phyloP scores from a whole-genome alignment of 371 early-diverging fungal species.

The Fennellomyces sp. region DNA sequence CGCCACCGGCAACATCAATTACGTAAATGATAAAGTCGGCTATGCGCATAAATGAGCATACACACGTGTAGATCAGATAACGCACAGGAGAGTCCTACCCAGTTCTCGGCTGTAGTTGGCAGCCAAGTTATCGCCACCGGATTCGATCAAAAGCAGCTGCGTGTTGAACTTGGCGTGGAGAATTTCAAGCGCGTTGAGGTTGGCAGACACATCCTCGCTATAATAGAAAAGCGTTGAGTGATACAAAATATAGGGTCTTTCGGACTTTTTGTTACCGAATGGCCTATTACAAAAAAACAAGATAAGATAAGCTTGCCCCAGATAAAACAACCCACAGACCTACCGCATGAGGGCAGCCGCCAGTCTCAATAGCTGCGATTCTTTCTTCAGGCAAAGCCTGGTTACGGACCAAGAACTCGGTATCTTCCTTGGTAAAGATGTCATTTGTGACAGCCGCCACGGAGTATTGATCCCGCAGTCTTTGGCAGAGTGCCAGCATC shows the following conservation, averaged over 20 bases:
- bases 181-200: constrained; percentile 87
- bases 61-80: neutral
- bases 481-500: constrained; percentile 87
- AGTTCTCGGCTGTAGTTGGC: constrained; percentile 83
- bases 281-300: constrained; percentile 27
- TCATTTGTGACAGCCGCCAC: constrained; percentile 89
- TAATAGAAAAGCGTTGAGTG: neutral
- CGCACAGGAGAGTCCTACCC: constrained; percentile 27
- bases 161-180: constrained; percentile 84
- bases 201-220: constrained; percentile 95
- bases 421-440: constrained; percentile 90
- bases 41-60: constrained; percentile 21
- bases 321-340: constrained; percentile 11
- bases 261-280: constrained; percentile 38
- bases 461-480: constrained; percentile 76
- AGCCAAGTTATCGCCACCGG: constrained; percentile 93
- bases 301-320: constrained; percentile 7
- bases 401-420: constrained; percentile 89
- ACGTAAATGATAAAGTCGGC: constrained; percentile 97
- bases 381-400: constrained; percentile 86
- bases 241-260: neutral
- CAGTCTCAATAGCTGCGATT: constrained; percentile 91
- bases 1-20: constrained; percentile 95
- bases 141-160: constrained; percentile 86
- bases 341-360: constrained; percentile 95